These are phyloP conservation scores for Pythium phragmiticola DNA, from an alignment of 352 stramenopile genomes.

Conservation along the genomic window DNA sequence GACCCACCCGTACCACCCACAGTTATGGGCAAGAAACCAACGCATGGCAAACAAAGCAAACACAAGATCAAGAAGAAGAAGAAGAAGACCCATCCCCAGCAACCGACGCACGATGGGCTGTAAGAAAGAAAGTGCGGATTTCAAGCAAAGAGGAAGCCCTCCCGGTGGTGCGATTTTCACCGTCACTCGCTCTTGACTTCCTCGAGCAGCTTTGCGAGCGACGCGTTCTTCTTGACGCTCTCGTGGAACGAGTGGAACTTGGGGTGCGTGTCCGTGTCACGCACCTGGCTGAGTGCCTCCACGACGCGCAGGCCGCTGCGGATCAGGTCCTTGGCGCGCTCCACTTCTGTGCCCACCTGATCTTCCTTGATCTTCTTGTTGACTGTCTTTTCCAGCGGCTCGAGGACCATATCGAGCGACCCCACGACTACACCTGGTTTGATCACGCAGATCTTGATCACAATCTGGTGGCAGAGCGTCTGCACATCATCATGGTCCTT, in stretches of 20 bases:
- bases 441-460: constrained; percentile 92
- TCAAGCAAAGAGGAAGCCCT: neutral
- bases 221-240: constrained; percentile 66
- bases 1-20: too few relatives aligned
- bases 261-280: constrained; percentile 70
- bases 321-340: constrained; percentile 96
- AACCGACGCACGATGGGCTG: constrained; percentile 32
- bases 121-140: constrained; percentile 23
- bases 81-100: constrained; percentile 8
- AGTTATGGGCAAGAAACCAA: neutral
- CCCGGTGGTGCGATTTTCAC: neutral
- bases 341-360: constrained; percentile 94
- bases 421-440: constrained; percentile 81
- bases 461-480: constrained; percentile 96
- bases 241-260: constrained; percentile 67
- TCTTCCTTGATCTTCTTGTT: constrained; percentile 96
- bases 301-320: constrained; percentile 92
- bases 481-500: constrained; percentile 96
- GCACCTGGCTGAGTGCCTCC: constrained; percentile 69
- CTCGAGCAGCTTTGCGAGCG: constrained; percentile 57
- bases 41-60: neutral
- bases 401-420: constrained; percentile 88
- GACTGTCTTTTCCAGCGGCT: constrained; percentile 93
- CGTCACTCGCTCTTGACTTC: constrained; percentile 57
- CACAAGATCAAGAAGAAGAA: constrained; percentile 8